Evolutionary conservation across 306 rosid genomes (phyloP).

Genomic region (Carpinus fangiana): DNA sequence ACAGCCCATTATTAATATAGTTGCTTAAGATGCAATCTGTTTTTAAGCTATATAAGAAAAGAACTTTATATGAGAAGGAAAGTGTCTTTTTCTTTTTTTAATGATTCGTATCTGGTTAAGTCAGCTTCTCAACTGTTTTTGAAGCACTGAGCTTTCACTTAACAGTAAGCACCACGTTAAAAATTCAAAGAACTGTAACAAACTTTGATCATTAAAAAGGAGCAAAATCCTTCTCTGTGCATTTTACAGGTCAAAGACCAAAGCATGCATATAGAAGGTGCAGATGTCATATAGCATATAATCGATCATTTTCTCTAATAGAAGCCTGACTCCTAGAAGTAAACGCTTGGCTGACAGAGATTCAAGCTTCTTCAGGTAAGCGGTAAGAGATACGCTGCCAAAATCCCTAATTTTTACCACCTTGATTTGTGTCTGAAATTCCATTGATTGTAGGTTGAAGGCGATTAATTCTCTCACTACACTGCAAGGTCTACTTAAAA

Average conservation of each 20-base stretch:
- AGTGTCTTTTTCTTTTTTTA: too few relatives aligned
- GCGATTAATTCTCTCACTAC: slow-evolving; percentile 14
- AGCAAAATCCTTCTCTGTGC: not conserved
- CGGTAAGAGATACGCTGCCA: not conserved
- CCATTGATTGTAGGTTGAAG: slow-evolving; percentile 35
- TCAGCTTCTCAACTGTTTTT: not conserved
- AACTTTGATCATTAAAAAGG: not conserved
- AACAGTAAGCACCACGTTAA: not conserved
- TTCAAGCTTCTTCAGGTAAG: slow-evolving; percentile 29
- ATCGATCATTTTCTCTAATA: slow-evolving; percentile 76
- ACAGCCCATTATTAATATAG: too few relatives aligned
- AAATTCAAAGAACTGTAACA: not conserved
- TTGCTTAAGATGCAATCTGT: too few relatives aligned
- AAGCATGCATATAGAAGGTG: slow-evolving; percentile 77
- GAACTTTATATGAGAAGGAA: too few relatives aligned
- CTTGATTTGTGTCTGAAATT: slow-evolving; percentile 21
- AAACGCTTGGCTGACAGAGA: not conserved
- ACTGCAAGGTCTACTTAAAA: slow-evolving; percentile 15
- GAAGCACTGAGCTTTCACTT: not conserved
- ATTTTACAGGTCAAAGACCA: slow-evolving; percentile 75
- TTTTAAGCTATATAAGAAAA: too few relatives aligned
- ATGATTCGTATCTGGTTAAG: not conserved
- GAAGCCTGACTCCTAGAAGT: slow-evolving; percentile 9
- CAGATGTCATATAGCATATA: slow-evolving; percentile 87
- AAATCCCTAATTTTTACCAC: slow-evolving; percentile 10